Conservation (phyloP, 1,139 yeast genomes). For the Kazachstania sp. region DNA sequence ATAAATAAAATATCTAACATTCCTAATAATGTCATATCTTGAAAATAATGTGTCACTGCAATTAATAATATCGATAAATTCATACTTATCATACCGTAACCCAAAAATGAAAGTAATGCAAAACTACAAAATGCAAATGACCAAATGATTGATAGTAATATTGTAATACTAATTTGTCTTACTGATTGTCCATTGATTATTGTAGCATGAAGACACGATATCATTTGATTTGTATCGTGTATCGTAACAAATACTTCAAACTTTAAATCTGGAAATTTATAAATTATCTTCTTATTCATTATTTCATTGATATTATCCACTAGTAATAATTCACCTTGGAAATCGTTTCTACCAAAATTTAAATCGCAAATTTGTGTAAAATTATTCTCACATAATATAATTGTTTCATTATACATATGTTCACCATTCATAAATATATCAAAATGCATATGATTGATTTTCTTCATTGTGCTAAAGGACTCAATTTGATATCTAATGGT, state of each 20-base stretch:
- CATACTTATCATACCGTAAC: conserved; percentile 88
- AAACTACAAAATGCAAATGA: conserved; percentile 82
- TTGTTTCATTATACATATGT: conserved; percentile 43
- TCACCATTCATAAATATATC: conserved; percentile 77
- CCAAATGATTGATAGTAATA: conserved; percentile 57
- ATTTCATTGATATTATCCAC: too few relatives aligned
- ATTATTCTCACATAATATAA: conserved; percentile 56
- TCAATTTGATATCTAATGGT: conserved; percentile 59
- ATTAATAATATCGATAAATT: conserved; percentile 96
- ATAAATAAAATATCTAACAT: conserved; percentile 92
- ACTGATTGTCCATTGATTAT: too few relatives aligned
- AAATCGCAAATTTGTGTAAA: conserved; percentile 69
- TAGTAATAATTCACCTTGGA: too few relatives aligned
- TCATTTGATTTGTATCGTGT: too few relatives aligned
- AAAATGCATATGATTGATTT: conserved; percentile 58
- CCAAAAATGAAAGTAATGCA: conserved; percentile 76
- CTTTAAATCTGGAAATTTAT: too few relatives aligned
- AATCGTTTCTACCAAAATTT: conserved; percentile 54
- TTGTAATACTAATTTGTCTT: too few relatives aligned
- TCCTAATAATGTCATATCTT: conserved; percentile 80
- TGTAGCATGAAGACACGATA: too few relatives aligned
- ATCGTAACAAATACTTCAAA: too few relatives aligned
- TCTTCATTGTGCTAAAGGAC: conserved; percentile 73
- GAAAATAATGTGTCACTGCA: conserved; percentile 87
- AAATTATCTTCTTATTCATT: too few relatives aligned